Conservation (phyloP, 2,329 filamentous ascomycete species). For the Lachnellula willkommii region DNA sequence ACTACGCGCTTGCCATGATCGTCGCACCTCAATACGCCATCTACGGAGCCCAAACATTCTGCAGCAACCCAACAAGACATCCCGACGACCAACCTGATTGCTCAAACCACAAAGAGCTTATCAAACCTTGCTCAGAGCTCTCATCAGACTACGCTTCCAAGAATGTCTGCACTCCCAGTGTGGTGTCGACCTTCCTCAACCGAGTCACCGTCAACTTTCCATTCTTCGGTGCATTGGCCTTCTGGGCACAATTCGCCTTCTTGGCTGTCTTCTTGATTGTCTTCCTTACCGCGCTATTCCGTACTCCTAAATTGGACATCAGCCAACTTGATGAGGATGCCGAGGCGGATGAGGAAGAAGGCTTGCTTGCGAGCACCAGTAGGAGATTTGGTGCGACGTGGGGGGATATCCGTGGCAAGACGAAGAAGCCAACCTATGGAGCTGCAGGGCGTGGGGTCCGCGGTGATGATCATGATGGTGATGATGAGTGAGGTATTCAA, state of each 20-base stretch:
- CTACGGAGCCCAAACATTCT: slow-evolving; percentile 92
- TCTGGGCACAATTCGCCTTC: slow-evolving; percentile 95
- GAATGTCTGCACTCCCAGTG: slow-evolving; percentile 81
- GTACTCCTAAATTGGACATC: slow-evolving; percentile 71
- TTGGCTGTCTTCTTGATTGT: slow-evolving; percentile 77
- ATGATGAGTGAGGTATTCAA: slow-evolving; percentile 1
- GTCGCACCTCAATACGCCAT: slow-evolving; percentile 94
- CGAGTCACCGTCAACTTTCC: slow-evolving; percentile 90
- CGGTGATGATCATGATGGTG: slow-evolving; percentile 11
- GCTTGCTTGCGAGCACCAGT: slow-evolving; percentile 76
- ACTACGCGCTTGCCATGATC: slow-evolving; percentile 88
- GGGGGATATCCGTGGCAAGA: slow-evolving; percentile 67
- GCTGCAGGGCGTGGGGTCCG: slow-evolving; percentile 5
- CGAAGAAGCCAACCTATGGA: slow-evolving; percentile 15
- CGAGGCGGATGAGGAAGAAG: slow-evolving; percentile 89
- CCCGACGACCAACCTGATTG: slow-evolving; percentile 71
- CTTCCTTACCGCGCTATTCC: slow-evolving; percentile 72
- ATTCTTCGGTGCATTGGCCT: slow-evolving; percentile 86
- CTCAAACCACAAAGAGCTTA: slow-evolving; percentile 60
- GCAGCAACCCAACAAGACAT: slow-evolving; percentile 61
- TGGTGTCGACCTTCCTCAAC: slow-evolving; percentile 90
- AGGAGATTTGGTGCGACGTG: slow-evolving; percentile 79
- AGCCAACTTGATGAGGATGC: slow-evolving; percentile 80
- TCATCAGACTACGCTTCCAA: slow-evolving; percentile 65
- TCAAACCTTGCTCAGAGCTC: slow-evolving; percentile 77